Conservation (phyloP, 306 rosid species). For the Albizia julibrissin region DNA sequence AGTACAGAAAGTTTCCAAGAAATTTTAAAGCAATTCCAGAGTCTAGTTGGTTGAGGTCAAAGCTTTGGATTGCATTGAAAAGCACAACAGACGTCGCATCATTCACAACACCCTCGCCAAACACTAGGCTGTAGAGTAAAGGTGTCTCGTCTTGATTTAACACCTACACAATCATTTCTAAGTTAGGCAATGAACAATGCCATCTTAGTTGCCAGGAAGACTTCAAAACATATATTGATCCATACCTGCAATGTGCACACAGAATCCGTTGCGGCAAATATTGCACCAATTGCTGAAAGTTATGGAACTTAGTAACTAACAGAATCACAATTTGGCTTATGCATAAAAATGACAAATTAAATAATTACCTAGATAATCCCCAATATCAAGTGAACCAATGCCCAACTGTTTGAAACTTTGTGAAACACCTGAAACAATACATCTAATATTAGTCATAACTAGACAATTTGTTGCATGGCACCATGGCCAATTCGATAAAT, state of each 20-base stretch:
- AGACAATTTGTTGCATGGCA: constrained; percentile 5
- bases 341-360: constrained; percentile 12
- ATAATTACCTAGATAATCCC: constrained; percentile 74
- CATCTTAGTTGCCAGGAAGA: constrained; percentile 26
- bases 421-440: constrained; percentile 66
- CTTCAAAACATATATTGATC: constrained; percentile 11
- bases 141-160: constrained; percentile 97
- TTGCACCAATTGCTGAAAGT: constrained; percentile 87
- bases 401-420: constrained; percentile 69
- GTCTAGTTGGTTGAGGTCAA: constrained; percentile 70
- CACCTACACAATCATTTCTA: constrained; percentile 62
- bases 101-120: constrained; percentile 97
- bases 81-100: constrained; percentile 99
- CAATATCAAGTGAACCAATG: constrained; percentile 68
- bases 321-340: constrained; percentile 18
- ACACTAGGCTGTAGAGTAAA: constrained; percentile 93
- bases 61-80: constrained; percentile 92
- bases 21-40: constrained; percentile 60
- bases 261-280: constrained; percentile 98
- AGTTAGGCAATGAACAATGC: constrained; percentile 29
- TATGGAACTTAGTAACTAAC: constrained; percentile 23
- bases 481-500: neutral
- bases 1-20: constrained; percentile 75
- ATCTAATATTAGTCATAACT: constrained; percentile 41
- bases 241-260: constrained; percentile 98